These are phyloP conservation scores for Purpureocillium takamizusanense DNA, from an alignment of 2,329 filamentous ascomycete species.

Conservation along the genomic window DNA sequence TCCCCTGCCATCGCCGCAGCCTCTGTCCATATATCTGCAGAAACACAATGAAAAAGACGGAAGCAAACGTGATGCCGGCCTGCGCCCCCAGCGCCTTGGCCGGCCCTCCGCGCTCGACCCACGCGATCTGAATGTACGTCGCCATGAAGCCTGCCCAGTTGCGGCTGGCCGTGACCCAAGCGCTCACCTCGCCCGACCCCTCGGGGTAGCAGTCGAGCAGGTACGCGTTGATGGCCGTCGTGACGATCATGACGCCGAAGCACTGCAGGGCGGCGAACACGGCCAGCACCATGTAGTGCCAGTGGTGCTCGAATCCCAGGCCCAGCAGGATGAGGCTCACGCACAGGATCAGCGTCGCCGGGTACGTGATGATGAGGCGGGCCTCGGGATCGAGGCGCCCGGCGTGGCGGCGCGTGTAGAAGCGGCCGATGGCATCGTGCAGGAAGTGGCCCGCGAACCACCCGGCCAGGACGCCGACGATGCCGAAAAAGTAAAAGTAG, in stretches of 20 bases:
- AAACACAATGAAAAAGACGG: too few species aligned
- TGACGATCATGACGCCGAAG: constrained; percentile 40
- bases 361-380: constrained; percentile 37
- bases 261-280: constrained; percentile 27
- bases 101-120: too few species aligned
- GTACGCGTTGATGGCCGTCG: constrained; percentile 37
- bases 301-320: constrained; percentile 37
- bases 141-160: too few species aligned
- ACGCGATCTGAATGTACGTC: too few species aligned
- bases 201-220: constrained; percentile 34
- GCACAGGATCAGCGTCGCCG: constrained; percentile 39
- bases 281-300: constrained; percentile 37
- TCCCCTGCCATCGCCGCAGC: too few species aligned
- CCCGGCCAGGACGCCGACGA: constrained; percentile 44
- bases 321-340: constrained; percentile 42
- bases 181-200: constrained; percentile 9
- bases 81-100: too few species aligned
- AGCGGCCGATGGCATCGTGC: constrained; percentile 38
- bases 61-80: too few species aligned
- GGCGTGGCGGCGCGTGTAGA: constrained; percentile 34
- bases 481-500: constrained; percentile 49
- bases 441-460: constrained; percentile 46
- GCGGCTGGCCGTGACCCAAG: constrained; percentile 6
- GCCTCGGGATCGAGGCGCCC: constrained; percentile 49
- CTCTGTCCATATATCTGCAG: too few species aligned